Evolutionary conservation across 1,284 basidiomycete species (phyloP).

Genomic region (Tetrapyrgos nigripes): DNA sequence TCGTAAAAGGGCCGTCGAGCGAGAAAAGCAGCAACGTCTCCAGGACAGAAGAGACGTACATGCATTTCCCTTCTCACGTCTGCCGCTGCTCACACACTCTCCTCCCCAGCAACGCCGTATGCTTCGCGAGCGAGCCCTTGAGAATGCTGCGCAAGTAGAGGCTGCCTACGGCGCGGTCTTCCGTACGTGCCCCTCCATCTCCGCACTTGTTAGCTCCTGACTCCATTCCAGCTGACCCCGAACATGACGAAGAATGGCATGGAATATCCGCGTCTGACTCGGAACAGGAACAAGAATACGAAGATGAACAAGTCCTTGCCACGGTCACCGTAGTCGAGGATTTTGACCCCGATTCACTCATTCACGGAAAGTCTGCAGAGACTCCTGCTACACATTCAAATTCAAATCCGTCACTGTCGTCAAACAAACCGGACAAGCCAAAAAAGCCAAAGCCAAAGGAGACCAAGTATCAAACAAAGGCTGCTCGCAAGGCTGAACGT

Average conservation of each 20-base stretch:
- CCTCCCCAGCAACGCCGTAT: constrained; percentile 64
- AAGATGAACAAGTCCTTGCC: constrained; percentile 79
- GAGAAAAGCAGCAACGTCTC: constrained; percentile 72
- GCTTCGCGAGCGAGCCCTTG: constrained; percentile 70
- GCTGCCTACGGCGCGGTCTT: constrained; percentile 63
- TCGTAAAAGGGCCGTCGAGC: constrained; percentile 68
- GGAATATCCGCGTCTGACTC: constrained; percentile 43
- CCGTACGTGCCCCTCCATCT: constrained; percentile 13
- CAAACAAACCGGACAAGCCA: constrained; percentile 4
- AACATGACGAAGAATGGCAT: constrained; percentile 47
- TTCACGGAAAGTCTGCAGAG: constrained; percentile 44
- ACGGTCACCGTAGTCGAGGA: constrained; percentile 86
- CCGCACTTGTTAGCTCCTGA: constrained; percentile 6
- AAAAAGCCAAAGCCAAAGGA: constrained; percentile 43
- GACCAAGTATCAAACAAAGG: constrained; percentile 68
- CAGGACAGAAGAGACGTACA: constrained; percentile 73
- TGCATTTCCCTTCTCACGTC: constrained; percentile 18
- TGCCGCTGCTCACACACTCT: constrained; percentile 18
- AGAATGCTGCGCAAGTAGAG: constrained; percentile 77
- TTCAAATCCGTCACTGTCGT: constrained; percentile 9
- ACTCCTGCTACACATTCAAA: background rate
- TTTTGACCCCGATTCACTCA: constrained; percentile 69
- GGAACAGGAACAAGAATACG: constrained; percentile 67
- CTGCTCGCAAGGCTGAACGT: constrained; percentile 58
- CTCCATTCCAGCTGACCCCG: constrained; percentile 18